Conservation (phyloP, 73 alveolate species). For the Vitrella brassicaformis region DNA sequence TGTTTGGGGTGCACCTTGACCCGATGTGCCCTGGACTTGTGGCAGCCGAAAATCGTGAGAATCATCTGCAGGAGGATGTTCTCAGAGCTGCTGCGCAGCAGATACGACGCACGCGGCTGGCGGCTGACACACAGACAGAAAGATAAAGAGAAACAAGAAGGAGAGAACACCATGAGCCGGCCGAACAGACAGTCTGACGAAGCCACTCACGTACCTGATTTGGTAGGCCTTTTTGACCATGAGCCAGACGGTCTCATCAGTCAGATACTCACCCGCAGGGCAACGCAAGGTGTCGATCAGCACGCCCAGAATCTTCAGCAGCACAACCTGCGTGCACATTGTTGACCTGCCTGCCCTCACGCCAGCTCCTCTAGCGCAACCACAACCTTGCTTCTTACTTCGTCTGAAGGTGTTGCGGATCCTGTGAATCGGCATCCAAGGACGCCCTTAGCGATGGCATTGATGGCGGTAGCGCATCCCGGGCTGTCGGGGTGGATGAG, state of each 20-base stretch:
- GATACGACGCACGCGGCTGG: slow-evolving; percentile 21
- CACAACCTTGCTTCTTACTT: no score
- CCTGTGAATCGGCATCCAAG: slow-evolving; percentile 21
- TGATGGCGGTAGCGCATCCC: slow-evolving; percentile 20
- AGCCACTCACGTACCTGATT: no score
- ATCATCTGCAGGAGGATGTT: slow-evolving; percentile 7
- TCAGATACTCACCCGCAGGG: slow-evolving; percentile 30
- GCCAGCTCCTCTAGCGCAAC: no score
- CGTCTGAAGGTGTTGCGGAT: background rate
- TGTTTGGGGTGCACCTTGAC: no score
- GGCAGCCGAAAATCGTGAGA: slow-evolving; percentile 24
- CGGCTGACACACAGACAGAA: no score
- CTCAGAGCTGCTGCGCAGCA: slow-evolving; percentile 4
- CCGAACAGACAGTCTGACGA: no score
- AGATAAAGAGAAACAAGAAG: no score
- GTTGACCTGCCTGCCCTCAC: no score
- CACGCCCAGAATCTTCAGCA: slow-evolving; percentile 17
- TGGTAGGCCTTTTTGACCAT: slow-evolving; percentile 2
- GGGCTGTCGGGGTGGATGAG: slow-evolving; percentile 32
- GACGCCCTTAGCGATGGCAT: slow-evolving; percentile 34
- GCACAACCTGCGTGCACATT: no score
- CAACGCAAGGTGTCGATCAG: slow-evolving; percentile 30
- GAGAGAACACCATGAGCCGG: no score
- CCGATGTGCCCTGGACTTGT: no score
- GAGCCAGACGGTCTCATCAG: slow-evolving; percentile 26